Conservation (phyloP, 2,329 filamentous ascomycete genomes). For the Fusarium dlaminii region DNA sequence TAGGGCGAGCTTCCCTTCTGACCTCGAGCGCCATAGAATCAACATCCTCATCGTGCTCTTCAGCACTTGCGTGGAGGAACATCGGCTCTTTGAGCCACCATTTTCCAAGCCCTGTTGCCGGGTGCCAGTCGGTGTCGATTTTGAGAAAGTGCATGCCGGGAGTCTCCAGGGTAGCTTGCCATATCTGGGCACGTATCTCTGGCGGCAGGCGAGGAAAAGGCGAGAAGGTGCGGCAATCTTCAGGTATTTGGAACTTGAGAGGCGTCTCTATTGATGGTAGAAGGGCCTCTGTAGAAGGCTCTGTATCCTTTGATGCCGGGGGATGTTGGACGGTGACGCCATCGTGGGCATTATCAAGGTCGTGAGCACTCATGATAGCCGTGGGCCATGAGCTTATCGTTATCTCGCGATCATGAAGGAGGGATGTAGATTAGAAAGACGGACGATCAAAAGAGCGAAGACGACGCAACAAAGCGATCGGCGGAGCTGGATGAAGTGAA, state of each 20-base stretch:
- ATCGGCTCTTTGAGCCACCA: constrained; percentile 36
- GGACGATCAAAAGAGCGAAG: neutral
- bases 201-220: constrained; percentile 47
- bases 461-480: neutral
- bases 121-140: constrained; percentile 34
- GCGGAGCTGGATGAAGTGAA: neutral
- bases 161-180: constrained; percentile 44
- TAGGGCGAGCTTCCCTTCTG: constrained; percentile 33
- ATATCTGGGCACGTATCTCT: constrained; percentile 50
- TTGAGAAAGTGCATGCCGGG: constrained; percentile 51
- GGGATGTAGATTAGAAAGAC: constrained; percentile 1
- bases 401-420: constrained; percentile 30
- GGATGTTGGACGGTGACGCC: neutral
- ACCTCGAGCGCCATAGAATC: constrained; percentile 41
- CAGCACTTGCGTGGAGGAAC: neutral
- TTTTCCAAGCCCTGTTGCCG: constrained; percentile 18
- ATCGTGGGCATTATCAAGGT: constrained; percentile 4
- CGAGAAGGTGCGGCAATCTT: constrained; percentile 44
- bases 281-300: neutral
- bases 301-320: neutral
- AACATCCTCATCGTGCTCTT: constrained; percentile 24
- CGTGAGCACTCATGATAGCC: constrained; percentile 30
- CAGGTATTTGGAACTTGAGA: constrained; percentile 47
- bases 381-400: constrained; percentile 34
- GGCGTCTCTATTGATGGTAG: neutral